These are phyloP conservation scores for Isatis lusitanica DNA, from an alignment of 441 rosid species.

Conservation along the genomic window DNA sequence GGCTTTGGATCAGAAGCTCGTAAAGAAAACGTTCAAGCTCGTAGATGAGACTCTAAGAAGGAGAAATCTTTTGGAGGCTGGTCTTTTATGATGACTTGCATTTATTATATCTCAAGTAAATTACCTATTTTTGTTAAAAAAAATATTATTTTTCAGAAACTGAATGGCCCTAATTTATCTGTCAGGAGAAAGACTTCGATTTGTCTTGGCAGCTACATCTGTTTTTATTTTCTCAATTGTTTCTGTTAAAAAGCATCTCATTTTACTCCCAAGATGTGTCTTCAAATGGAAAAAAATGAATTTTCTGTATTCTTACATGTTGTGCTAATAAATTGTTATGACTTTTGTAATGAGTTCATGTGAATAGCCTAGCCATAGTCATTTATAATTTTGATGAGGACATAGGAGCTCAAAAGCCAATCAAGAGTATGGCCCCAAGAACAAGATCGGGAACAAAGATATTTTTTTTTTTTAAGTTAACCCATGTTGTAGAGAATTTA, in stretches of 20 bases:
- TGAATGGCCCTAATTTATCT: constrained; percentile 8
- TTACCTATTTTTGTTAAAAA: neutral
- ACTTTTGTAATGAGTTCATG: too few relatives aligned
- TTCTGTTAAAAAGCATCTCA: neutral
- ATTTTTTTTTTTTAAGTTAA: too few relatives aligned
- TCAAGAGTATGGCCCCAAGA: too few relatives aligned
- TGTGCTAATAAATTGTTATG: too few relatives aligned
- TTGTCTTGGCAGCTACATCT: neutral
- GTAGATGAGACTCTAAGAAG: constrained; percentile 94
- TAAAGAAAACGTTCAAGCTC: constrained; percentile 97
- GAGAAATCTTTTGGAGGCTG: constrained; percentile 93
- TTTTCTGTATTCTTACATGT: too few relatives aligned
- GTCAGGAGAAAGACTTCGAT: neutral
- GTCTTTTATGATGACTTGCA: constrained; percentile 58
- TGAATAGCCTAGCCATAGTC: too few relatives aligned
- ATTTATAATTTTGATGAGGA: too few relatives aligned
- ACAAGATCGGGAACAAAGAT: too few relatives aligned
- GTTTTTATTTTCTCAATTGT: neutral
- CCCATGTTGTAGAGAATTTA: too few relatives aligned
- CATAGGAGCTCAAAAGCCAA: too few relatives aligned
- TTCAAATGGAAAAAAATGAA: too few relatives aligned
- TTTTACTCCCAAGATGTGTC: neutral
- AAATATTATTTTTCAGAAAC: neutral
- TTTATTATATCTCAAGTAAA: constrained; percentile 12
- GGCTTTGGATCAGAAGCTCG: constrained; percentile 93